Evolutionary conservation across 2,329 filamentous ascomycete genomes (phyloP), one percentile per base, ranked within the genome.

Genomic region (Monosporascus sp.): DNA sequence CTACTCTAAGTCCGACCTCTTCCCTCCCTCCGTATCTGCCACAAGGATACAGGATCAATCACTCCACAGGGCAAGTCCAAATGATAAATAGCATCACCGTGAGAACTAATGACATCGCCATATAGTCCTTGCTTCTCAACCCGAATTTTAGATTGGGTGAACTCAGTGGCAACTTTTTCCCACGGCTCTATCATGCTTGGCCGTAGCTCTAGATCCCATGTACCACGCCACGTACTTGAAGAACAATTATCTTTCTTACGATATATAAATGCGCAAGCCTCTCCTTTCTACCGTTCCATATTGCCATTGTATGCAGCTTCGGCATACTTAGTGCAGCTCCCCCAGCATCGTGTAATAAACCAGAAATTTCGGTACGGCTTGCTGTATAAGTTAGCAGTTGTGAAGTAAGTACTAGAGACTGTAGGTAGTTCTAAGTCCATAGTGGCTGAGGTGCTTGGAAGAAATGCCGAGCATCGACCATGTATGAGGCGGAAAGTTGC

Each of bases 261-360:
- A 56, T 68, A 70, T 54, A 68, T 67, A 44, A 72, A 68, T 20
- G 67, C 66, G 55, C 60, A 70, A n/a, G 67, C 67, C 53, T 68
- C 48, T 17, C 38, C 43, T 54, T 62, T 43, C 48, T 50, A 48
- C 66, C 64, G 54, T 71, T 67, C 69, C 68, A 72, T n/a, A 72
- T 53, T 49, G 67, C 65, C 49, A 72, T 51, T 4, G 60, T 67
- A 22, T 64, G 59, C 37, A 71, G 9, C 48, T 56, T 58, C 17
- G 66, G 66, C 65, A 72, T 71, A 41, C 57, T 49, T 48, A 48
- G 61, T n/a, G 57, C 65, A 50, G 58, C 8, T 8, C 41, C 51
- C 0, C 63, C 55, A 24, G 62, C 67, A 49, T 18, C 49, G 46
- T 50, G 51, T 35, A 71, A 53, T 51, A 72, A 53, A 46, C 3